Conservation (phyloP, 371 early-diverging fungal genomes). For the Capniomyces stellatus region DNA sequence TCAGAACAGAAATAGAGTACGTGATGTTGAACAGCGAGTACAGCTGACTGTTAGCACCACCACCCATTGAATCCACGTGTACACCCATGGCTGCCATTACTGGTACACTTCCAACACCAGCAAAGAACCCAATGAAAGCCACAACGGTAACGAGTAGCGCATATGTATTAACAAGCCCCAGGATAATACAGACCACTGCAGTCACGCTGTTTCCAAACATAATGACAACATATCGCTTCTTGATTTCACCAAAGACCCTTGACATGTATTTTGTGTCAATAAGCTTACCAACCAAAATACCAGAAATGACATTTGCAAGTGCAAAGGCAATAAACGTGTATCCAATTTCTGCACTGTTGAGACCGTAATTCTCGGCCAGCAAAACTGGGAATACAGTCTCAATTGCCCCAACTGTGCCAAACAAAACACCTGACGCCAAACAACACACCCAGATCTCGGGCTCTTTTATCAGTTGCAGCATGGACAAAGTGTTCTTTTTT, state of each 20-base stretch:
- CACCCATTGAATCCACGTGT: constrained; percentile 19
- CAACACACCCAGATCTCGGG: constrained; percentile 18
- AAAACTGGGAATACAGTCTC: constrained; percentile 21
- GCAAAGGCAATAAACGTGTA: constrained; percentile 24
- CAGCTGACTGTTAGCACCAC: constrained; percentile 22
- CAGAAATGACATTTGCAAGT: constrained; percentile 16
- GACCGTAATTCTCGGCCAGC: constrained; percentile 10
- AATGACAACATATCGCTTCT: constrained; percentile 20
- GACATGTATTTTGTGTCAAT: not conserved
- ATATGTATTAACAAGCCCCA: constrained; percentile 15
- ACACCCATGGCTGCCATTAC: constrained; percentile 21
- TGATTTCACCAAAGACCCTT: constrained; percentile 7
- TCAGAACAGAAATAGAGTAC: constrained; percentile 23
- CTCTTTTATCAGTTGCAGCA: constrained; percentile 17
- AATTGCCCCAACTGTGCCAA: constrained; percentile 13
- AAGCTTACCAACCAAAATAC: constrained; percentile 9
- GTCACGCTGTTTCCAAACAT: constrained; percentile 10
- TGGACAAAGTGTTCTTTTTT: constrained; percentile 8
- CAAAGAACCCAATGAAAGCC: constrained; percentile 10
- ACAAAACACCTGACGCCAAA: constrained; percentile 14
- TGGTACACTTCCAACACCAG: constrained; percentile 18
- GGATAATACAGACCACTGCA: constrained; percentile 8
- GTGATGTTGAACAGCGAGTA: constrained; percentile 28
- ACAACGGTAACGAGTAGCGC: constrained; percentile 15
- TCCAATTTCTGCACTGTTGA: constrained; percentile 11